Conservation (phyloP, 108 stramenopile genomes). For the Poteriospumella lacustris region DNA sequence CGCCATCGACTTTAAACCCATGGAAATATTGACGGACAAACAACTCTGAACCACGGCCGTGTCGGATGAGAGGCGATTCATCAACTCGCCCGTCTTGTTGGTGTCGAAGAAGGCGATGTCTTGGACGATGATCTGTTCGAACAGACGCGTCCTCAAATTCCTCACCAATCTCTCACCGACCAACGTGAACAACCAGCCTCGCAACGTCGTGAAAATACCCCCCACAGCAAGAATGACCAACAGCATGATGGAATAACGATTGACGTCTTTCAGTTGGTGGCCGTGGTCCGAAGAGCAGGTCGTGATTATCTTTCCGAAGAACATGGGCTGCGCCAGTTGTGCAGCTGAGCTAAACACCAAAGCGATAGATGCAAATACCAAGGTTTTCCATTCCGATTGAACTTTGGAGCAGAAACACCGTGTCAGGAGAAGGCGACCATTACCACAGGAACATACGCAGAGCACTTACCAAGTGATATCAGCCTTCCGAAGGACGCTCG, state of each 20-base stretch:
- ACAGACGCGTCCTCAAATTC: conserved; percentile 57
- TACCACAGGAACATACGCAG: no score
- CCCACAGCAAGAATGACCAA: neutral
- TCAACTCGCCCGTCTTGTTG: conserved; percentile 66
- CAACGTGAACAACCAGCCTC: conserved; percentile 15
- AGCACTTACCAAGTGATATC: no score
- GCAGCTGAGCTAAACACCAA: no score
- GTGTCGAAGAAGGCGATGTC: conserved; percentile 76
- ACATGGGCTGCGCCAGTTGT: no score
- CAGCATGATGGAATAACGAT: neutral
- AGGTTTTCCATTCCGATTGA: no score
- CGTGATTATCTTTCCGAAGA: no score
- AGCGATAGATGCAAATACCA: no score
- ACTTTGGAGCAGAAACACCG: no score
- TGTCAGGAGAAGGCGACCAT: no score
- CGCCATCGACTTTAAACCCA: conserved; percentile 51
- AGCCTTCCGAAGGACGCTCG: no score
- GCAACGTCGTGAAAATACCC: conserved; percentile 12
- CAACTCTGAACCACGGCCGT: conserved; percentile 62
- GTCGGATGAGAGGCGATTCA: conserved; percentile 63
- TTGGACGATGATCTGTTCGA: conserved; percentile 58
- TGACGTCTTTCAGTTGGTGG: neutral
- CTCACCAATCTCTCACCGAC: conserved; percentile 74
- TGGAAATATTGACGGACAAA: conserved; percentile 54
- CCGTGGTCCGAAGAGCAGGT: no score